Evolutionary conservation across 176 grass and related monocot genomes (phyloP), one percentile per base, ranked within the genome.

Genomic region (Elaeis guineensis): DNA sequence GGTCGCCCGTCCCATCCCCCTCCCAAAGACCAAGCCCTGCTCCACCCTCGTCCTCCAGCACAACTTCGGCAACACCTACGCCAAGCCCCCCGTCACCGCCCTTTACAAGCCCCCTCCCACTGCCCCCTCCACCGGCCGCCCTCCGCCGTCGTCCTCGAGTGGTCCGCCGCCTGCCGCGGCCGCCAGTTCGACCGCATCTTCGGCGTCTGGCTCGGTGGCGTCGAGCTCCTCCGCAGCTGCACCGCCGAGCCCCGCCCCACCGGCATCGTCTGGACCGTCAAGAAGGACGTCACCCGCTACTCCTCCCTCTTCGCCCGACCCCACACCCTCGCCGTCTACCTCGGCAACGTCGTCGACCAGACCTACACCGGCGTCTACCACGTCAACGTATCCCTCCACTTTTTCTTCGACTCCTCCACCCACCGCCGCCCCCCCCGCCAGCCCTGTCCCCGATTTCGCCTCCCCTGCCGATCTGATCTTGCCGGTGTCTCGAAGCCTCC

Each of bases 341-440:
- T 97, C 64, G 83, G 75, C 57, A 88, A 90, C 74, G 0, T 91
- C 48, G 81, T 88, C 50, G 22, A 97, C 69, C 53, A 68, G 4
- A 66, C 51, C 19, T 85, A 77, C 81, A 90, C 86, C 18, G 83
- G 86, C 73, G 65, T 90, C 11, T 97, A 76, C 78, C 83, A 90
- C 62, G 84, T 69, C 58, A 82, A 91, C 22, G 17, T 97, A 49
- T 88, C 80, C 14, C 61, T 88, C 1, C 83, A 88, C 65, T 83
- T 90, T 49, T 88, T 85, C 75, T 91, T 91, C 76, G 80, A 60
- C 50, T 59, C 23, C n/a, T 20, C 15, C 68, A 50, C 50, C 54
- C 67, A 0, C 35, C 26, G 49, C 58, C 58, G 18, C 0, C 50
- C 1, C 70, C 64, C 51, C 11, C 25, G 57, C 20, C 66, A 2